phyloP scores from a whole-genome alignment of 2,329 filamentous ascomycete genomes.

The Aspergillus oerlinghausenensis region DNA sequence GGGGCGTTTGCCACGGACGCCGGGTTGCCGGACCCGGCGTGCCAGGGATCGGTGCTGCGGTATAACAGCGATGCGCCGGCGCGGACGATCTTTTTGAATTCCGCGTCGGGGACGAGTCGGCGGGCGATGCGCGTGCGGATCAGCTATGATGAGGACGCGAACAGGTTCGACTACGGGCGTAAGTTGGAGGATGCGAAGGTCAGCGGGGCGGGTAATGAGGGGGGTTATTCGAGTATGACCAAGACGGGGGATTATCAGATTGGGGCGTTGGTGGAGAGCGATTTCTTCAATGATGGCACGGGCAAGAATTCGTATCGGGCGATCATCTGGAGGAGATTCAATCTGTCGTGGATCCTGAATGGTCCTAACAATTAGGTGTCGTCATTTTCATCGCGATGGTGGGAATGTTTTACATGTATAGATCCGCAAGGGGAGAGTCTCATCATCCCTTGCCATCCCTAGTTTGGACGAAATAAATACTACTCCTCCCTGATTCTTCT shows the following conservation, averaged over 20 bases:
- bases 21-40: constrained; percentile 5
- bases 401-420: neutral
- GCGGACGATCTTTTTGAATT: constrained; percentile 6
- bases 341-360: constrained; percentile 8
- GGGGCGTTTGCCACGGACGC: constrained; percentile 1
- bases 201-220: neutral
- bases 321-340: constrained; percentile 7
- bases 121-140: constrained; percentile 5
- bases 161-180: constrained; percentile 5
- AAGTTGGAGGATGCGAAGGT: constrained; percentile 4
- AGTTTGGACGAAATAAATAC: neutral
- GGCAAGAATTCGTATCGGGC: neutral
- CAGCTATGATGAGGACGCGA: constrained; percentile 3
- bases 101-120: neutral
- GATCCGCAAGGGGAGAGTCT: neutral
- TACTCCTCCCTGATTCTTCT: neutral
- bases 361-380: constrained; percentile 3
- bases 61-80: constrained; percentile 4
- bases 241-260: constrained; percentile 6
- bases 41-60: constrained; percentile 2
- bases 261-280: constrained; percentile 3
- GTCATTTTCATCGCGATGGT: neutral
- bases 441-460: neutral
- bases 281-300: constrained; percentile 6
- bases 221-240: constrained; percentile 7